A percentile compares a stretch with the other conserved stretches of the same genome.
Conservation (phyloP, 768 basidiomycete genomes). For the Pisolithus microcarpus region DNA sequence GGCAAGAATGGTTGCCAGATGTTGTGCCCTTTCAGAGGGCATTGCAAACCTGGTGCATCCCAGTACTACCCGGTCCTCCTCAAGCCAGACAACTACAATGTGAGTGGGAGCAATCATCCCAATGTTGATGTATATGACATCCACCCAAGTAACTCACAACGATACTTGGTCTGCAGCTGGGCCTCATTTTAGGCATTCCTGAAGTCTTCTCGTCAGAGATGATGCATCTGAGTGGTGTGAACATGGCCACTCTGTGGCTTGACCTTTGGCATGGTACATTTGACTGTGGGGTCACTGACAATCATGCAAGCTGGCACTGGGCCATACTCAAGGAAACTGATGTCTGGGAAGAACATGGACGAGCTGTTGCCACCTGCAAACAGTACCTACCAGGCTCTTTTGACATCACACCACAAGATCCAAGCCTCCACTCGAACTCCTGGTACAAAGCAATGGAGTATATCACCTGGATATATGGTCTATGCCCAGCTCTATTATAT, state of each 20-base stretch:
- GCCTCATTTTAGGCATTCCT: constrained; percentile 23
- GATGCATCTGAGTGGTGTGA: constrained; percentile 35
- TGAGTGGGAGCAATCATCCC: constrained; percentile 13
- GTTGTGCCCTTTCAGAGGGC: constrained; percentile 25
- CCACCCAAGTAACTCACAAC: not conserved
- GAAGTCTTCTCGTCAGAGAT: constrained; percentile 30
- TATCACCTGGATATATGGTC: constrained; percentile 1
- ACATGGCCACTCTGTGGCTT: constrained; percentile 16
- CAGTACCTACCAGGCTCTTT: constrained; percentile 14
- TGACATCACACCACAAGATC: constrained; percentile 15
- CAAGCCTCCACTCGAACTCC: not conserved
- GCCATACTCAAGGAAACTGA: not conserved
- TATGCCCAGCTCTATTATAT: not conserved
- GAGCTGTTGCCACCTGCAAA: constrained; percentile 10
- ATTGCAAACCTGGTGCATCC: constrained; percentile 22
- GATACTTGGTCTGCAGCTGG: constrained; percentile 19
- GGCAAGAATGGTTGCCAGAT: constrained; percentile 19
- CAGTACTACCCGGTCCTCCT: constrained; percentile 33
- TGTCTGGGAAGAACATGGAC: not conserved
- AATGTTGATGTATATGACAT: constrained; percentile 18
- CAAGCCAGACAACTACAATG: constrained; percentile 20
- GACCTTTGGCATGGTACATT: constrained; percentile 2
- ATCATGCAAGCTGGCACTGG: not conserved
- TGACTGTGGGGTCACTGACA: constrained; percentile 3
- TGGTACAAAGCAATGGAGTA: not conserved